A percentile compares a stretch with the other conserved stretches of the same genome.
Conservation (phyloP, 148 eudicot species). For the Amaranthus palmeri region DNA sequence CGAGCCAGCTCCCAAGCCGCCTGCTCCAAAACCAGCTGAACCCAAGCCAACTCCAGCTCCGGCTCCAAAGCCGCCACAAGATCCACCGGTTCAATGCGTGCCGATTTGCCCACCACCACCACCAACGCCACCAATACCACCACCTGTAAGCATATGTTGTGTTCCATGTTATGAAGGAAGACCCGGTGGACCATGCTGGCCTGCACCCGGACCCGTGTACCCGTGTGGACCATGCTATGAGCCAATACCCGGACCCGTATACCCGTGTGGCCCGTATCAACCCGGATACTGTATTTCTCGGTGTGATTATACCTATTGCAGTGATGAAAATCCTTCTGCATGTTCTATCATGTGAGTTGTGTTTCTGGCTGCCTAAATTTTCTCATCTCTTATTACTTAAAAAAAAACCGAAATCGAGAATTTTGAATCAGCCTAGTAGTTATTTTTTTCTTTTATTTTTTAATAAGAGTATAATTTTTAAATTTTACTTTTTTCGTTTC, state of each 20-base stretch:
- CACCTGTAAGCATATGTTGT: conserved; percentile 10
- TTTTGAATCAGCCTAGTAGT: too few species aligned
- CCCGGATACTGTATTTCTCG: conserved; percentile 16
- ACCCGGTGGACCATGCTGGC: conserved; percentile 37
- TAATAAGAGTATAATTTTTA: too few species aligned
- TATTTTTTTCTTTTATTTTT: too few species aligned
- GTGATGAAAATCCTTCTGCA: conserved; percentile 34
- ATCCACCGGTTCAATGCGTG: background rate
- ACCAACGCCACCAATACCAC: background rate
- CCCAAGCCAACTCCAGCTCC: conserved; percentile 9
- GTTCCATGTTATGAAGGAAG: conserved; percentile 26
- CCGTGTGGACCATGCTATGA: conserved; percentile 16
- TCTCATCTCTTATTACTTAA: background rate
- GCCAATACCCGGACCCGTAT: conserved; percentile 14
- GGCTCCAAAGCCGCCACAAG: background rate
- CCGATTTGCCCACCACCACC: conserved; percentile 1
- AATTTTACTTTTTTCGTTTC: too few species aligned
- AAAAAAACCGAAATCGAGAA: background rate
- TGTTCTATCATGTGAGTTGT: conserved; percentile 37
- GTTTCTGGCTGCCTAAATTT: background rate
- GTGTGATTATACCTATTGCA: conserved; percentile 24
- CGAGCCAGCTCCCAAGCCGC: conserved; percentile 8
- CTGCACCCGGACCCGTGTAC: conserved; percentile 21
- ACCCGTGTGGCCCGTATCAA: conserved; percentile 15
- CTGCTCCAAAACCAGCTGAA: conserved; percentile 10